These are phyloP conservation scores for Hyphopichia homilentoma DNA, from an alignment of 805 yeast species.

Conservation along the genomic window DNA sequence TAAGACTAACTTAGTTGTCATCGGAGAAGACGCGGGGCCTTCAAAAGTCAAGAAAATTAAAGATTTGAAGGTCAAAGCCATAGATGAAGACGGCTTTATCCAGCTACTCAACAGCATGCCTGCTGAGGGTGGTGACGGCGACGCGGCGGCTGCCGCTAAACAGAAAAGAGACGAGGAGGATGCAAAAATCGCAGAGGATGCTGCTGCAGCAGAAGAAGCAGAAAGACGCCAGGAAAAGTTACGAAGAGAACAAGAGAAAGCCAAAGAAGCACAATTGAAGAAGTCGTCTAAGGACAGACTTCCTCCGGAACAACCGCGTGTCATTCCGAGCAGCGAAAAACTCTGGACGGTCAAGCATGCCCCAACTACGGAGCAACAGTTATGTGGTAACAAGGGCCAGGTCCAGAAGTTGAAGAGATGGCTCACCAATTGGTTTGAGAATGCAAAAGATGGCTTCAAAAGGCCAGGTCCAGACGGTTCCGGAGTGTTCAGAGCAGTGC, in stretches of 20 bases:
- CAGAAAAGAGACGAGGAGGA: slow-evolving; percentile 70
- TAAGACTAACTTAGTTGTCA: slow-evolving; percentile 81
- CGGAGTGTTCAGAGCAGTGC: slow-evolving; percentile 73
- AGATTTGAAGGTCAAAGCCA: slow-evolving; percentile 69
- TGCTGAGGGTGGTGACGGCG: slow-evolving; percentile 86
- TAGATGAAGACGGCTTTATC: slow-evolving; percentile 82
- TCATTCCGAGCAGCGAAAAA: slow-evolving; percentile 52
- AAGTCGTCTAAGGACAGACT: slow-evolving; percentile 4
- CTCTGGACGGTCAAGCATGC: slow-evolving; percentile 95
- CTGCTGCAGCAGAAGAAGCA: slow-evolving; percentile 38
- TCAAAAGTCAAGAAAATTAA: slow-evolving; percentile 83
- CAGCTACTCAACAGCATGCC: slow-evolving; percentile 78
- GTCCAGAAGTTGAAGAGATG: slow-evolving; percentile 65
- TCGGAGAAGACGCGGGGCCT: slow-evolving; percentile 97
- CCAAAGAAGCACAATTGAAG: slow-evolving; percentile 2
- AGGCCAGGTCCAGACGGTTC: slow-evolving; percentile 60
- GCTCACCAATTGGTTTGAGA: slow-evolving; percentile 72
- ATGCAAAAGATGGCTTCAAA: slow-evolving; percentile 53
- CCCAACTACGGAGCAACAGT: slow-evolving; percentile 67
- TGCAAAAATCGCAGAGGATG: slow-evolving; percentile 43
- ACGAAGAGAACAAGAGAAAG: slow-evolving; percentile 19
- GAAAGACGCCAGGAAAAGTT: slow-evolving; percentile 23
- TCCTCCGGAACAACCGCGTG: slow-evolving; percentile 21
- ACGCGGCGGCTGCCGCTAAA: slow-evolving; percentile 67
- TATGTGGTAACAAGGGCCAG: slow-evolving; percentile 87